Conservation (phyloP, 495 filamentous ascomycete species). For the Lasiosphaeriaceae sp. region DNA sequence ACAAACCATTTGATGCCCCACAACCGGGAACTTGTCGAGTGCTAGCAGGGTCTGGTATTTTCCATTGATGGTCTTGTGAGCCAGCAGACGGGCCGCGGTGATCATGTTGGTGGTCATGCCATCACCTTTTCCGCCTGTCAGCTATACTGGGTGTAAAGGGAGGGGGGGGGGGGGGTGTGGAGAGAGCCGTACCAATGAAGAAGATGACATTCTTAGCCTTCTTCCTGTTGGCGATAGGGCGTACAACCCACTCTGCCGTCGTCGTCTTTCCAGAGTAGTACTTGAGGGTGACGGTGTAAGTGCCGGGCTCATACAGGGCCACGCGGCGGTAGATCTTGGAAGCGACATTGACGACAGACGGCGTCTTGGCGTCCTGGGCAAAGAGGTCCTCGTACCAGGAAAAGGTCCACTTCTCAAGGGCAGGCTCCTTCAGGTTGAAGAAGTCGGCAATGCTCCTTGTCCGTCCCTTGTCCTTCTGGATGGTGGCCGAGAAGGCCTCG, state of each 20-base stretch:
- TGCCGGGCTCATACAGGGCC: conserved; percentile 64
- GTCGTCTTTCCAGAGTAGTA: conserved; percentile 65
- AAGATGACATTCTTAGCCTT: conserved; percentile 75
- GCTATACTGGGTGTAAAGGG: background rate
- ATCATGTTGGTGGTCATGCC: conserved; percentile 81
- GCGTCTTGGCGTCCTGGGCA: conserved; percentile 57
- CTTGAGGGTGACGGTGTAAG: conserved; percentile 64
- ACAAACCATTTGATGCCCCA: conserved; percentile 62
- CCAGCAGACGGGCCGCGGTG: conserved; percentile 66
- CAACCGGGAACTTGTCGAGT: conserved; percentile 67
- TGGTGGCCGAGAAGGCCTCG: conserved; percentile 63
- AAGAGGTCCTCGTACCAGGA: conserved; percentile 72
- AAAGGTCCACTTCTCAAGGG: conserved; percentile 68
- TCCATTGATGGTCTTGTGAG: conserved; percentile 70
- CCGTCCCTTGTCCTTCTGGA: conserved; percentile 52
- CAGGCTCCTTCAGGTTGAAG: conserved; percentile 57
- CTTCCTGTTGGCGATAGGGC: conserved; percentile 57
- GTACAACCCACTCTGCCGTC: conserved; percentile 64
- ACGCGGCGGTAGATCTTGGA: conserved; percentile 65
- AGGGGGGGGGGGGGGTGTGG: background rate
- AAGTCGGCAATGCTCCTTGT: conserved; percentile 50
- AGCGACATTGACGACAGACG: conserved; percentile 66
- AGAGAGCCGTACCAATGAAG: conserved; percentile 55
- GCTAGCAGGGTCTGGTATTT: conserved; percentile 64
- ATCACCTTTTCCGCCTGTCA: conserved; percentile 38